These are phyloP conservation scores for Stachybotrys chartarum DNA, from an alignment of 2,329 filamentous ascomycete species.

Conservation along the genomic window DNA sequence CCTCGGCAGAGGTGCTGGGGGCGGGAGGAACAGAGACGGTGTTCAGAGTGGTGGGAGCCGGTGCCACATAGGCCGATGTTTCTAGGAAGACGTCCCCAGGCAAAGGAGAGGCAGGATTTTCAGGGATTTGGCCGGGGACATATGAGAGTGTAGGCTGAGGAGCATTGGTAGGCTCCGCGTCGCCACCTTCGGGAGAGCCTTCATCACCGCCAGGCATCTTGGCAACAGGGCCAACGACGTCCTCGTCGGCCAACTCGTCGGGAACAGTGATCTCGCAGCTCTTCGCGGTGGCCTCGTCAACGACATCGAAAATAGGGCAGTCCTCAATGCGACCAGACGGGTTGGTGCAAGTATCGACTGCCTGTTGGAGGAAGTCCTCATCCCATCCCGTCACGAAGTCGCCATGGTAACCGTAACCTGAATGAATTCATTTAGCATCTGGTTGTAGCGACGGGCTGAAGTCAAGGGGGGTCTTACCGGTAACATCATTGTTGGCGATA, in stretches of 20 bases:
- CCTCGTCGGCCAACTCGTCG: conserved; percentile 45
- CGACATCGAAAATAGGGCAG: conserved; percentile 68
- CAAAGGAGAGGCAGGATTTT: conserved; percentile 23
- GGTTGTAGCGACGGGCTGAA: neutral
- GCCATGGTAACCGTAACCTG: conserved; percentile 68
- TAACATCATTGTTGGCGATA: conserved; percentile 70
- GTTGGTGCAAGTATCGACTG: conserved; percentile 71
- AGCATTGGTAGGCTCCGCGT: conserved; percentile 2
- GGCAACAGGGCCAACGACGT: conserved; percentile 47
- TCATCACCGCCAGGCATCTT: conserved; percentile 53
- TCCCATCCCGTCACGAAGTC: conserved; percentile 82
- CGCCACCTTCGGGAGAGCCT: conserved; percentile 17
- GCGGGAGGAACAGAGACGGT: conserved; percentile 5
- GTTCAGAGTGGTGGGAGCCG: neutral
- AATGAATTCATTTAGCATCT: conserved; percentile 1
- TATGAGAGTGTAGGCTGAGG: conserved; percentile 24
- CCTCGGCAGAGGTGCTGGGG: conserved; percentile 4
- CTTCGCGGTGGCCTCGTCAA: conserved; percentile 48
- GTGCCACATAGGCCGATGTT: conserved; percentile 8
- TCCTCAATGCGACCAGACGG: conserved; percentile 60
- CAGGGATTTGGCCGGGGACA: conserved; percentile 24
- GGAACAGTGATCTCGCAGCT: conserved; percentile 60
- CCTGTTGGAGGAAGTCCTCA: conserved; percentile 56
- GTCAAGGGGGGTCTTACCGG: conserved; percentile 39
- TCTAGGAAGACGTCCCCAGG: conserved; percentile 38